These are phyloP conservation scores for Acrodontium crateriforme DNA, from an alignment of 2,329 filamentous ascomycete genomes.

Conservation along the genomic window DNA sequence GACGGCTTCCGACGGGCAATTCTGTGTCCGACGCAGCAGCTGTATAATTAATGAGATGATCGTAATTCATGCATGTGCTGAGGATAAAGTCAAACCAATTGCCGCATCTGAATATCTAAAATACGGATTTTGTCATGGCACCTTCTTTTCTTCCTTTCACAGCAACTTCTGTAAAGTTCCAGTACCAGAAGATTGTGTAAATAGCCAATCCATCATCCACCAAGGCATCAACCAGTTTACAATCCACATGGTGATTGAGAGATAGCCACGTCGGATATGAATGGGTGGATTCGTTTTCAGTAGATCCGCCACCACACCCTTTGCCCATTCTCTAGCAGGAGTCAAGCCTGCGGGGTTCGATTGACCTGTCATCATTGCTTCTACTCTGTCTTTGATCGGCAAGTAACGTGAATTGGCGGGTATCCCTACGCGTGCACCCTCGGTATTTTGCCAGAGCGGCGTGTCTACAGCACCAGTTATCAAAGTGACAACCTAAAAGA, in stretches of 20 bases:
- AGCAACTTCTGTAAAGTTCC: background rate
- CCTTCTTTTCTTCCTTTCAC: no score
- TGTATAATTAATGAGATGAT: no score
- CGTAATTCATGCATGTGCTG: no score
- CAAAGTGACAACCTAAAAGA: background rate
- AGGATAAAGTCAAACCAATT: no score
- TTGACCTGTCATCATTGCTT: background rate
- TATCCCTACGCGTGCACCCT: background rate
- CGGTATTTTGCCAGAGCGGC: background rate
- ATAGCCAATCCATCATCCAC: constrained; percentile 2
- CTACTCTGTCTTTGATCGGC: background rate
- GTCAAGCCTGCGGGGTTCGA: background rate
- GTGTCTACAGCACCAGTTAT: background rate
- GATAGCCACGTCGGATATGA: background rate
- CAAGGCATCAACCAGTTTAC: constrained; percentile 1
- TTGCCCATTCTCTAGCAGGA: background rate
- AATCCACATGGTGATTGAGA: constrained; percentile 1
- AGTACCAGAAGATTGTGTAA: background rate
- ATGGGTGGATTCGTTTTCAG: background rate
- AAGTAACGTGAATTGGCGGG: background rate
- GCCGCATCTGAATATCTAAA: no score
- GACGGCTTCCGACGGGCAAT: no score
- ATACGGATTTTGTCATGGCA: no score
- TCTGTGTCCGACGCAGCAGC: no score
- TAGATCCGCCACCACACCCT: background rate